phyloP scores from a whole-genome alignment of 345 rosid species.

The Pugionium cornutum region DNA sequence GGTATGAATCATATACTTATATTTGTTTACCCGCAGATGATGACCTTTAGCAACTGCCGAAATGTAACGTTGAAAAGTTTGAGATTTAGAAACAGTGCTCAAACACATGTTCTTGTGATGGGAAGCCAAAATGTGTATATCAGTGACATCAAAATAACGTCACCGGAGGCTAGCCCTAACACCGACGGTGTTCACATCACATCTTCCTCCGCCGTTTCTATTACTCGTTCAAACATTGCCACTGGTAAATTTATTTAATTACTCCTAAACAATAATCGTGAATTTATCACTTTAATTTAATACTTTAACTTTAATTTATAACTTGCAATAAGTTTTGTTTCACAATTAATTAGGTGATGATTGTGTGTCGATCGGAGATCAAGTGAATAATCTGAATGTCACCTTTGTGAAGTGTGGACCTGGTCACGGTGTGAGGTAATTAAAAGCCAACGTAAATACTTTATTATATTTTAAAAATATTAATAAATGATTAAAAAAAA shows the following conservation, averaged over 20 bases:
- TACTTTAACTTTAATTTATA: no score
- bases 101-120: conserved; percentile 36
- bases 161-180: conserved; percentile 46
- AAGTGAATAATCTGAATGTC: conserved; percentile 25
- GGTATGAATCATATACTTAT: not conserved
- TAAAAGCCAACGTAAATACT: not conserved
- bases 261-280: not conserved
- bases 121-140: conserved; percentile 32
- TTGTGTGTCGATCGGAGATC: conserved; percentile 51
- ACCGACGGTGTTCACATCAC: conserved; percentile 47
- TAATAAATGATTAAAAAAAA: not conserved
- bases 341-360: conserved; percentile 50
- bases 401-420: conserved; percentile 36
- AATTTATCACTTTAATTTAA: no score
- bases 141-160: conserved; percentile 27
- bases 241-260: conserved; percentile 30
- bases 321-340: no score
- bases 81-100: conserved; percentile 39
- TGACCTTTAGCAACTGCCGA: conserved; percentile 32
- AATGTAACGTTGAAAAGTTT: conserved; percentile 30
- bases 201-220: conserved; percentile 35
- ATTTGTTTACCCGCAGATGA: conserved; percentile 17
- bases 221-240: conserved; percentile 27
- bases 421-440: conserved; percentile 48
- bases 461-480: not conserved